phyloP scores from a whole-genome alignment of 192 early-diverging fungal genomes.

The Umbelopsis vinacea region DNA sequence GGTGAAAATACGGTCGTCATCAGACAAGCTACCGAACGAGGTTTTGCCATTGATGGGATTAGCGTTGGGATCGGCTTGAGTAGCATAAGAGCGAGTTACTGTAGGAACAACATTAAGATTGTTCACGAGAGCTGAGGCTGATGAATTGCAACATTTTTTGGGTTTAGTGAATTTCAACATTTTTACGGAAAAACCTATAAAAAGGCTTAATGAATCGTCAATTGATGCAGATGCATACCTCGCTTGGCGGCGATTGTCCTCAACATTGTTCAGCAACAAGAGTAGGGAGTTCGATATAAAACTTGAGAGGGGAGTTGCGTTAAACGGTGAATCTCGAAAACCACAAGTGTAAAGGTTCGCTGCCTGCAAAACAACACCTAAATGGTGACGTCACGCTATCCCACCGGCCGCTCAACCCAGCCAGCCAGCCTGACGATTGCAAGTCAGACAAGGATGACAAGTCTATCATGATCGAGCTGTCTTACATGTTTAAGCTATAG shows the following conservation, averaged over 20 bases:
- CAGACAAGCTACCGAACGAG: constrained; percentile 73
- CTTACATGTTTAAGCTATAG: too few species aligned
- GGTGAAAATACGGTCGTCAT: constrained; percentile 97
- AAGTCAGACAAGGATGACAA: too few species aligned
- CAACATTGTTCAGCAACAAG: constrained; percentile 38
- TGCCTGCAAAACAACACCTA: constrained; percentile 17
- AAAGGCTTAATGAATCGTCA: not conserved
- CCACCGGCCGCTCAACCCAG: too few species aligned
- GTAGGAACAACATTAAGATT: constrained; percentile 38
- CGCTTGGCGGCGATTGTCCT: constrained; percentile 38
- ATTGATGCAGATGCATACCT: constrained; percentile 19
- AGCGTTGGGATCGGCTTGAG: constrained; percentile 45
- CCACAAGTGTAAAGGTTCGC: not conserved
- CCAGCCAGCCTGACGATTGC: too few species aligned
- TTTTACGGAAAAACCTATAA: too few species aligned
- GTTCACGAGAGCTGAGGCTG: constrained; percentile 26
- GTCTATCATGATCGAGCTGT: too few species aligned
- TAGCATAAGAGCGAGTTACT: constrained; percentile 41
- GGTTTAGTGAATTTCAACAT: too few species aligned
- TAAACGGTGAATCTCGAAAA: constrained; percentile 18
- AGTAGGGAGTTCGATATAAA: constrained; percentile 27
- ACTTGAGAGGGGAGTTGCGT: constrained; percentile 15
- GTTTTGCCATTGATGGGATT: constrained; percentile 46
- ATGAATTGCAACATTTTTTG: constrained; percentile 5
- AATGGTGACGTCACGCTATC: constrained; percentile 3